Base-by-base conservation (phyloP, 257 asterid species). In the Thymus quinquecostatus region DNA sequence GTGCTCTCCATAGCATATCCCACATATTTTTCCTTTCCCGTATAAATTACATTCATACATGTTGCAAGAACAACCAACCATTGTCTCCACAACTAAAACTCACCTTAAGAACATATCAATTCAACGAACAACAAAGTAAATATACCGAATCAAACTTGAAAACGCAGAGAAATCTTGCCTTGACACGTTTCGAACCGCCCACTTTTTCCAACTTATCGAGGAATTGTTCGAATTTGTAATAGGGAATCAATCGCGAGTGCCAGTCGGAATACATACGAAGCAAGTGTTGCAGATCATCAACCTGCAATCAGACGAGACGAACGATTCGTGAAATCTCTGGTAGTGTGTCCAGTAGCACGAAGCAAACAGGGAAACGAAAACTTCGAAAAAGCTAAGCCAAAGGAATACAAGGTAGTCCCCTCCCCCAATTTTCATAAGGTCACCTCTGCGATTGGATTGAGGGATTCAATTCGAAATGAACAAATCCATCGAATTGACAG, bases 181-280 rank as follows among this genome's bases (percentile, higher is more conserved):
- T 89, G 85, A 91, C 95, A 73, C 90, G 89, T 78, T 78, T 86
- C 60, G 91, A 60, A 2, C 92, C 21, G 21, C 91, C 97, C 77
- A 91, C 87, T 83, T 85, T 88, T 76, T 91, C 98, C 68, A 86
- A 89, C 90, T 94, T 94, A 44, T 86, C 89, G 32, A 94, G 76
- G 77, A 94, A 91, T 60, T 91, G 98, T 60, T 86, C 82, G 14
- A 94, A 91, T 68, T 81, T 80, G 76, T 86, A 94, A 70, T 89
- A 94, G 54, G 98, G 98, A 71, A 94, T 82, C 41, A 94, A 79
- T 28, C 79, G 87, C 3, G 91, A 78, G 78, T 94, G 92, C 98
- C 98, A 94, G 32, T 94, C 97, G 56, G 88, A 88, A 75, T 94
- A 91, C 60, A 91, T 77, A 71, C 91, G 78, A 74, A 94, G 94